A percentile compares a stretch with the other conserved stretches of the same genome.
phyloP scores from a whole-genome alignment of 2,329 filamentous ascomycete species.

The Monilinia laxa region DNA sequence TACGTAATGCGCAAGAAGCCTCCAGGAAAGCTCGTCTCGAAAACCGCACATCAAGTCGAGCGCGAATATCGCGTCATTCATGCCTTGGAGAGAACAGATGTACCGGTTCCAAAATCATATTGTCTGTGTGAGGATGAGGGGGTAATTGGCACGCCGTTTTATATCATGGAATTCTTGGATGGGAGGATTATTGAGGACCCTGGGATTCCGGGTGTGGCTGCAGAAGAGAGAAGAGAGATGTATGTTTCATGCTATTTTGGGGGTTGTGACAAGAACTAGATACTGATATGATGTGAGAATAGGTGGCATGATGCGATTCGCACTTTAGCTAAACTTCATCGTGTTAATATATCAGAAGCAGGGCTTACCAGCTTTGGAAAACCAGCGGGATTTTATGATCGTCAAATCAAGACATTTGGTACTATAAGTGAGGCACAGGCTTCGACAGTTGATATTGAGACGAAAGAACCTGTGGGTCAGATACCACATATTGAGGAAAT shows the following conservation, averaged over 20 bases:
- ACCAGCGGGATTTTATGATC: slow-evolving; percentile 73
- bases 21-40: slow-evolving; percentile 87
- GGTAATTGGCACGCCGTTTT: slow-evolving; percentile 88
- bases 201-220: slow-evolving; percentile 68
- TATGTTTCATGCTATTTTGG: slow-evolving; percentile 41
- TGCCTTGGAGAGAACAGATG: slow-evolving; percentile 74
- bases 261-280: neutral
- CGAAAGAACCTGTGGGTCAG: slow-evolving; percentile 70
- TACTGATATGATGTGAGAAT: slow-evolving; percentile 19
- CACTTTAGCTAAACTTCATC: slow-evolving; percentile 83
- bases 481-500: slow-evolving; percentile 83
- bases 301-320: slow-evolving; percentile 81
- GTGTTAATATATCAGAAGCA: slow-evolving; percentile 64
- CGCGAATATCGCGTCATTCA: slow-evolving; percentile 90
- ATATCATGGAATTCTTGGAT: slow-evolving; percentile 95
- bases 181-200: slow-evolving; percentile 93
- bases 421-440: slow-evolving; percentile 79
- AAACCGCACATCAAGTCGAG: slow-evolving; percentile 94
- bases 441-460: slow-evolving; percentile 72
- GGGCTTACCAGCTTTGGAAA: slow-evolving; percentile 74
- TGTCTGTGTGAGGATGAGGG: slow-evolving; percentile 80
- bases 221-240: slow-evolving; percentile 71
- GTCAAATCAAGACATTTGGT: slow-evolving; percentile 81
- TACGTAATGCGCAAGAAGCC: slow-evolving; percentile 98
- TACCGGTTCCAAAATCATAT: slow-evolving; percentile 81